phyloP scores from a whole-genome alignment of 805 yeast species.

The Spathaspora boniae region DNA sequence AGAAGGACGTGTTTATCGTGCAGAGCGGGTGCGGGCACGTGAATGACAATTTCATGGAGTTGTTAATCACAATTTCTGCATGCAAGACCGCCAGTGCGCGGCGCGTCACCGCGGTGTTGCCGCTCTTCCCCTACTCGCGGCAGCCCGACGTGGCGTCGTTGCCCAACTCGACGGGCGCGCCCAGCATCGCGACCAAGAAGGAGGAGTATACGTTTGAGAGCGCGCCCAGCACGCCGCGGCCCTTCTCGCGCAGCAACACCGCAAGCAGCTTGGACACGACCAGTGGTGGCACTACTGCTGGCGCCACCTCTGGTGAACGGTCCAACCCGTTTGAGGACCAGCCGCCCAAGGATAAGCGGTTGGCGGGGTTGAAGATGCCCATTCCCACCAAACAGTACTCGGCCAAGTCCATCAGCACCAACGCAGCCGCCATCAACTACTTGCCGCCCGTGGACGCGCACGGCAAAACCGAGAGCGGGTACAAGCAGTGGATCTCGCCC shows the following conservation, averaged over 20 bases:
- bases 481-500: constrained; percentile 94
- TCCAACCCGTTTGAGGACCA: neutral
- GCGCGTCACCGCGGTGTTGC: constrained; percentile 86
- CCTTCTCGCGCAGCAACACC: constrained; percentile 23
- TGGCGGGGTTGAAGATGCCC: constrained; percentile 8
- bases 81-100: constrained; percentile 89
- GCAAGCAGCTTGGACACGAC: neutral
- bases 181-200: constrained; percentile 36
- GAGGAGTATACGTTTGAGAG: constrained; percentile 47
- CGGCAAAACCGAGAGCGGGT: constrained; percentile 57
- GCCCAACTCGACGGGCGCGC: constrained; percentile 62
- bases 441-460: constrained; percentile 31
- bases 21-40: constrained; percentile 88
- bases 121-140: constrained; percentile 91
- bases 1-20: constrained; percentile 89
- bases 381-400: constrained; percentile 8
- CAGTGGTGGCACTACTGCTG: neutral
- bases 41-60: constrained; percentile 80
- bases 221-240: constrained; percentile 50
- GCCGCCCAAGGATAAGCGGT: constrained; percentile 10
- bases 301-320: constrained; percentile 1
- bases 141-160: constrained; percentile 93
- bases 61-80: constrained; percentile 82
- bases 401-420: constrained; percentile 28
- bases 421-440: constrained; percentile 30